These are phyloP conservation scores for Rhodotorula graminis DNA, from an alignment of 768 basidiomycete species.

Conservation along the genomic window DNA sequence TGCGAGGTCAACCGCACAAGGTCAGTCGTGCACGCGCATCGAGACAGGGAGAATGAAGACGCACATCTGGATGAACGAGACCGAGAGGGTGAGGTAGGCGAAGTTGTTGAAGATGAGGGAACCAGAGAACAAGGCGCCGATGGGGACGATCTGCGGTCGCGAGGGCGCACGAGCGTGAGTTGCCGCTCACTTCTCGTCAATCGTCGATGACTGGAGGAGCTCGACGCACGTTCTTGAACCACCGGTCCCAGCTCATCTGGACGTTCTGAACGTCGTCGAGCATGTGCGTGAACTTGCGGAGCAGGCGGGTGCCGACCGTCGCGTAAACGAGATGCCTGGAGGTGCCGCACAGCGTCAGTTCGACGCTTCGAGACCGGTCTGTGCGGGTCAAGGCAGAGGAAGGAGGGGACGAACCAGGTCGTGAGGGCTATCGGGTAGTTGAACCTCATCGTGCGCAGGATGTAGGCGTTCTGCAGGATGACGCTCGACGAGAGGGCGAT, in stretches of 20 bases:
- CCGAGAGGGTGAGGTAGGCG: conserved; percentile 83
- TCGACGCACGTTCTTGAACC: conserved; percentile 18
- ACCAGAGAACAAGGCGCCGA: conserved; percentile 87
- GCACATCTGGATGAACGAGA: conserved; percentile 90
- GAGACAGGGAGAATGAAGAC: conserved; percentile 45
- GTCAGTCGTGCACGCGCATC: conserved; percentile 23
- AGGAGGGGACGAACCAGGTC: conserved; percentile 64
- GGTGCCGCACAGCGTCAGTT: not conserved
- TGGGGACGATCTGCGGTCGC: conserved; percentile 75
- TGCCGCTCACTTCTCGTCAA: too few relatives aligned
- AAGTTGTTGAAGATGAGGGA: conserved; percentile 87
- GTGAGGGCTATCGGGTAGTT: conserved; percentile 88
- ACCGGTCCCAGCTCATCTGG: conserved; percentile 63
- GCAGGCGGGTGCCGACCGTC: conserved; percentile 75
- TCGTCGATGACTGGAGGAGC: not conserved
- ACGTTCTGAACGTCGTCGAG: conserved; percentile 73
- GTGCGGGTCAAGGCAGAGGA: too few relatives aligned
- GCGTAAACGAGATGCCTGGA: conserved; percentile 40
- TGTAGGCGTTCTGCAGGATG: conserved; percentile 85
- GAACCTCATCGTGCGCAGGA: conserved; percentile 55
- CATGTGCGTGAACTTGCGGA: conserved; percentile 73
- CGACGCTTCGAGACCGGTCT: too few relatives aligned
- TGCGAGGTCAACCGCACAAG: not conserved
- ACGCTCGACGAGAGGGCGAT: conserved; percentile 81
- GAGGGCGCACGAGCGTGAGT: not conserved